A percentile compares a stretch with the other conserved stretches of the same genome.
These are phyloP conservation scores for Coniosporium tulheliwenetii DNA, from an alignment of 2,329 filamentous ascomycete genomes.

Conservation along the genomic window DNA sequence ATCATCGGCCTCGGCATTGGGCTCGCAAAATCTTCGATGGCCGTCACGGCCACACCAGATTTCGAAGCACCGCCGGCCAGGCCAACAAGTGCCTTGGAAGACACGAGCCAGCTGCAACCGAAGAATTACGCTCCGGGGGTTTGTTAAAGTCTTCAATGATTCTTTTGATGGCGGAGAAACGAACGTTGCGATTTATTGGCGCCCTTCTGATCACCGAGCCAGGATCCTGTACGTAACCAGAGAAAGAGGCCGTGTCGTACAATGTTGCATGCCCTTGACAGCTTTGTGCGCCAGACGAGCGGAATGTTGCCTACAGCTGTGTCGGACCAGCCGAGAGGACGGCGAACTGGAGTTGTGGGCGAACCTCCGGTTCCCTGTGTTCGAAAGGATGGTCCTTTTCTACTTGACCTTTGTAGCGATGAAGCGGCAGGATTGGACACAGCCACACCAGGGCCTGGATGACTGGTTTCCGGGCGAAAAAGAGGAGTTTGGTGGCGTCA, in stretches of 20 bases:
- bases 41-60: slow-evolving; percentile 19
- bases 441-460: slow-evolving; percentile 23
- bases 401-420: slow-evolving; percentile 41
- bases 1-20: slow-evolving; percentile 22
- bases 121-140: neutral
- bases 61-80: slow-evolving; percentile 11
- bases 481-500: slow-evolving; percentile 34
- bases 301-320: slow-evolving; percentile 24
- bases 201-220: slow-evolving; percentile 33
- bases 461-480: slow-evolving; percentile 35
- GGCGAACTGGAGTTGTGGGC: slow-evolving; percentile 34
- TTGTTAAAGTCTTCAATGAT: neutral
- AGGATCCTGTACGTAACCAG: slow-evolving; percentile 37
- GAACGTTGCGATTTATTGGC: slow-evolving; percentile 25
- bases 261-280: slow-evolving; percentile 35
- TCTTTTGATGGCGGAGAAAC: neutral
- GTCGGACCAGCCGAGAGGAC: slow-evolving; percentile 21
- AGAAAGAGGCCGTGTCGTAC: slow-evolving; percentile 24
- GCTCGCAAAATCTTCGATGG: slow-evolving; percentile 27
- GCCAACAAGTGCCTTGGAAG: slow-evolving; percentile 19
- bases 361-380: slow-evolving; percentile 35
- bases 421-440: slow-evolving; percentile 36
- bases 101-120: slow-evolving; percentile 15
- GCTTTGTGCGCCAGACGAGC: slow-evolving; percentile 25
- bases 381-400: slow-evolving; percentile 43